phyloP scores from a whole-genome alignment of 169 alveolate genomes.

The Plasmodium inui region DNA sequence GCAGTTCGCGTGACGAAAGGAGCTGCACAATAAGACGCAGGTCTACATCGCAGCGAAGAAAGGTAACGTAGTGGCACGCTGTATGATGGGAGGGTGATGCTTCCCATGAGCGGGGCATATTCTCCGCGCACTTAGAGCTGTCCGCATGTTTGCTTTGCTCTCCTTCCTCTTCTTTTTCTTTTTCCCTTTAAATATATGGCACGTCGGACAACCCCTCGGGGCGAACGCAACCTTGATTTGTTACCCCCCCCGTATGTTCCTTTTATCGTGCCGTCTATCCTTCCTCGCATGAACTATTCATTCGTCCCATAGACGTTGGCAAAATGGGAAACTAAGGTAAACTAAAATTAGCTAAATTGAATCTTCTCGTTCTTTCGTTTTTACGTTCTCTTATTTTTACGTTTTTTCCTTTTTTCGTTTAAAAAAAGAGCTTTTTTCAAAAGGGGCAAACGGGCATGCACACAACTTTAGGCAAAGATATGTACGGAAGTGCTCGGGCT shows the following conservation, averaged over 20 bases:
- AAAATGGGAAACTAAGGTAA: not conserved
- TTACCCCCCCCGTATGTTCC: not conserved
- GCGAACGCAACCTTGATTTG: not conserved
- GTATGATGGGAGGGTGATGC: not conserved
- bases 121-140: not conserved
- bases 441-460: not conserved
- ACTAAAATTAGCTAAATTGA: not conserved
- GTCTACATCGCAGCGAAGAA: too few species aligned
- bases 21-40: not conserved
- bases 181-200: not conserved
- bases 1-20: not conserved
- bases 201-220: not conserved
- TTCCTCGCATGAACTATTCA: not conserved
- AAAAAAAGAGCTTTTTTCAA: not conserved
- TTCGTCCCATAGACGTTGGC: not conserved
- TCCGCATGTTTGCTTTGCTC: not conserved
- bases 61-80: too few species aligned
- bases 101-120: not conserved
- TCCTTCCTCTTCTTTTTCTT: not conserved
- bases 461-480: too few species aligned
- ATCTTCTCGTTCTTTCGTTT: too few species aligned
- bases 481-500: not conserved
- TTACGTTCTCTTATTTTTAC: too few species aligned
- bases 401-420: not conserved
- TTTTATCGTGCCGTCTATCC: not conserved